Evolutionary conservation across 176 grass and related monocot species (phyloP).

Genomic region (Oryza nivara): DNA sequence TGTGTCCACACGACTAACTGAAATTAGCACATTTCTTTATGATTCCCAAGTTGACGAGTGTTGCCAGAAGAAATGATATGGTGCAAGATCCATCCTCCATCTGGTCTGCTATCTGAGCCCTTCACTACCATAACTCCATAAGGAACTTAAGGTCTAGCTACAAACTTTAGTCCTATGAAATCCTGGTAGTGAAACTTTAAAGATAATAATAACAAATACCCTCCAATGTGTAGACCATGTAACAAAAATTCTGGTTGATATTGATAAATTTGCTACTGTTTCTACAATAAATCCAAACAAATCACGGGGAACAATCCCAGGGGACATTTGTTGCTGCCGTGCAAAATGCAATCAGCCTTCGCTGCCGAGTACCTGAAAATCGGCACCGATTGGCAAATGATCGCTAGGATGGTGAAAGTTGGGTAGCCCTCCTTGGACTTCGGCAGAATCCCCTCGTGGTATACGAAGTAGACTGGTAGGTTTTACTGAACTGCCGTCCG

Average conservation of each 20-base stretch:
- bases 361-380: conserved; percentile 53
- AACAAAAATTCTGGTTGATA: background rate
- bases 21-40: background rate
- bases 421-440: conserved; percentile 74
- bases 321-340: background rate
- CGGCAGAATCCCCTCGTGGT: conserved; percentile 53
- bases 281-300: conserved; percentile 2
- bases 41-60: background rate
- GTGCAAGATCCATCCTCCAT: background rate
- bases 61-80: background rate
- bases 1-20: background rate
- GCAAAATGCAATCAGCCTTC: conserved; percentile 16
- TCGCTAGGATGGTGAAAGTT: conserved; percentile 87
- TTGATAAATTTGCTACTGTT: background rate
- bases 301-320: background rate
- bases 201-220: background rate
- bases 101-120: background rate
- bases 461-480: conserved; percentile 70
- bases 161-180: background rate
- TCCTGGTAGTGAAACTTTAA: background rate
- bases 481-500: conserved; percentile 48
- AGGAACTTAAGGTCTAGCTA: background rate
- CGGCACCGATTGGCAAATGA: conserved; percentile 84
- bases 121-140: background rate
- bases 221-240: background rate